A percentile compares a stretch with the other conserved stretches of the same genome.
phyloP scores from a whole-genome alignment of 305 asterid genomes.

The Solanum chacoense region DNA sequence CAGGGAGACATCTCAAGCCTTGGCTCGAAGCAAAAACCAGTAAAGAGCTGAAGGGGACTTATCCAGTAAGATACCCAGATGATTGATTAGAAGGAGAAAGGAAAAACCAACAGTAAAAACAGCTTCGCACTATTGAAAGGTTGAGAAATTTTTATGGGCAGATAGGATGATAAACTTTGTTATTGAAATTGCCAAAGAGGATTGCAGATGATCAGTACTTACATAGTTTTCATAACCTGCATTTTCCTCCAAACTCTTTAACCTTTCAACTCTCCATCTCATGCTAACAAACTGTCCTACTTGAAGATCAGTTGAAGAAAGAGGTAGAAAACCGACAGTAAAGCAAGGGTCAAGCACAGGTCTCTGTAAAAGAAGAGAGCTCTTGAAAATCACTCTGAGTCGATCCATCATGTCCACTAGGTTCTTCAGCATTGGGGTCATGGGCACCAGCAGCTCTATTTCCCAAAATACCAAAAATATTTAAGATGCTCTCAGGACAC shows the following conservation, averaged over 20 bases:
- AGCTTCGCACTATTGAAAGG: not conserved
- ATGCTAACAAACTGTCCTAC: conserved; percentile 90
- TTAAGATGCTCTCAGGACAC: conserved; percentile 54
- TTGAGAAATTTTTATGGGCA: not conserved
- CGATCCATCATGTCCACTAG: conserved; percentile 23
- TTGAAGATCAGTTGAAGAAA: conserved; percentile 74
- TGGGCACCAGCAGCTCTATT: conserved; percentile 75
- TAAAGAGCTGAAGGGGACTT: conserved; percentile 73
- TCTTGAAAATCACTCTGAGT: conserved; percentile 44
- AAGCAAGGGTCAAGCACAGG: conserved; percentile 92
- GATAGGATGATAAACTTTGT: not conserved
- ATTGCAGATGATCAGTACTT: conserved; percentile 14
- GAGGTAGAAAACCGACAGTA: conserved; percentile 93
- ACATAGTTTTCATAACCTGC: conserved; percentile 37
- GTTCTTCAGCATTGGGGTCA: conserved; percentile 44
- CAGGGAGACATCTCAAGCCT: conserved; percentile 60
- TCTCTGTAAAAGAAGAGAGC: conserved; percentile 63
- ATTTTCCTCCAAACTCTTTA: conserved; percentile 44
- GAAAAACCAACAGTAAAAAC: not conserved
- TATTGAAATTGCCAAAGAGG: not conserved
- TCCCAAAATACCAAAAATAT: conserved; percentile 68
- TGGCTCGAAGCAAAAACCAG: conserved; percentile 83
- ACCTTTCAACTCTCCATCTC: conserved; percentile 91
- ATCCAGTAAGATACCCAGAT: not conserved
- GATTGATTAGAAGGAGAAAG: not conserved